Evolutionary conservation across 257 asterid genomes (phyloP), one percentile per base, ranked within the genome.

Genomic region (Henckelia pumila): DNA sequence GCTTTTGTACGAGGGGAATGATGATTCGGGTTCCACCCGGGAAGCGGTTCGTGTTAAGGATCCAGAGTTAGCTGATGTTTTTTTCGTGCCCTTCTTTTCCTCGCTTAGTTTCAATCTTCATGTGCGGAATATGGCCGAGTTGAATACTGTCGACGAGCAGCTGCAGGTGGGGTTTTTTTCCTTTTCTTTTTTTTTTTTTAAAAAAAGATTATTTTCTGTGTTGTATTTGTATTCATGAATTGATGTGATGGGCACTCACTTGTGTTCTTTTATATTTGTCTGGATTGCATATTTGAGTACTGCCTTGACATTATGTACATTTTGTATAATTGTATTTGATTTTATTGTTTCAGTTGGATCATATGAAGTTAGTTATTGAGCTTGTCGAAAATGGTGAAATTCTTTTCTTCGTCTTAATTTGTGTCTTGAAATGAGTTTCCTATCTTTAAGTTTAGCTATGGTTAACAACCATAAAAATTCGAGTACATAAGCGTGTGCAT

Each of bases 41-140:
- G 96, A 88, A 77, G 90, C 86, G 17, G 79, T 93, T 72, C 85
- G 99, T 81, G 96, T 88, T 68, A 69, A 50, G 78, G 95, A 90
- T 78, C 96, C 97, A 73, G 78, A 72, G 5, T 68, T 81, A 0
- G 97, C 99, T 40, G 85, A 90, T 23, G 88, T 81, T 61, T 90
- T 93, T 57, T 90, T 90, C 7, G 95, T 93, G 55, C 99, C 99
- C 1, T 93, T 93, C 26, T 93, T 93, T 76, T 90, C 97, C 40
- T 93, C 97, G 0, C 67, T 90, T 52, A 90, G 99, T 72, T 84
- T 88, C 75, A 90, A 86, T 60, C 20, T 85, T 21, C 81, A 82
- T 35, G 93, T 83, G 8, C 82, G 74, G 56, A 82, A 71, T 59
- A 91, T 89, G 92, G 80, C 83, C 53, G 90, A 82, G 71, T 67